Evolutionary conservation across 2,329 filamentous ascomycete species (phyloP).

Genomic region (Xylaria sp.): DNA sequence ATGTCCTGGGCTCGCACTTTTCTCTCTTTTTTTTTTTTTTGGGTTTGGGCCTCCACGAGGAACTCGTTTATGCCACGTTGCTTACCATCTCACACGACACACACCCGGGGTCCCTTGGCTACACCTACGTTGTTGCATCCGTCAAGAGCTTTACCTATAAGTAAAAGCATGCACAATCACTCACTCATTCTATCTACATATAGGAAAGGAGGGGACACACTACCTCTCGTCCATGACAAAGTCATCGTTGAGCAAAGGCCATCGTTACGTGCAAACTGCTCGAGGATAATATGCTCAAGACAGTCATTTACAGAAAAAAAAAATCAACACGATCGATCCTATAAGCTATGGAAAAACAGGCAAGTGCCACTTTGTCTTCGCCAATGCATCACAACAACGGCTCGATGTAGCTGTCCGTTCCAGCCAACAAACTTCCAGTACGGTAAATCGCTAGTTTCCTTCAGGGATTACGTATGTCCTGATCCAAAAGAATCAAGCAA

Average conservation of each 20-base stretch:
- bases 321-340: no score
- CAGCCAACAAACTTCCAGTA: slow-evolving; percentile 12
- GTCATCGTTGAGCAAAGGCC: neutral
- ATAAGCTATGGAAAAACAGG: no score
- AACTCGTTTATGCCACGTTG: slow-evolving; percentile 10
- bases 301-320: slow-evolving; percentile 1
- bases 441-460: slow-evolving; percentile 3
- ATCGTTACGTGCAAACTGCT: no score
- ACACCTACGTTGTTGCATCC: no score
- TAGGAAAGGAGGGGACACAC: neutral
- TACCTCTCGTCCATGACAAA: neutral
- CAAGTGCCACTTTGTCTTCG: no score
- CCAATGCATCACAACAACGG: no score
- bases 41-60: slow-evolving; percentile 10
- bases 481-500: slow-evolving; percentile 24
- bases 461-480: slow-evolving; percentile 25
- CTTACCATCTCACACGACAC: slow-evolving; percentile 1
- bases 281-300: neutral
- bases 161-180: neutral
- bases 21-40: slow-evolving; percentile 4
- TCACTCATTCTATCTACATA: neutral
- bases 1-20: slow-evolving; percentile 21
- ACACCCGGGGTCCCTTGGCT: slow-evolving; percentile 12
- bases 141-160: no score
- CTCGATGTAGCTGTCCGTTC: slow-evolving; percentile 29